A percentile compares a stretch with the other conserved stretches of the same genome.
phyloP scores from a whole-genome alignment of 352 stramenopile genomes.

The Halophytophthora polymorphica region DNA sequence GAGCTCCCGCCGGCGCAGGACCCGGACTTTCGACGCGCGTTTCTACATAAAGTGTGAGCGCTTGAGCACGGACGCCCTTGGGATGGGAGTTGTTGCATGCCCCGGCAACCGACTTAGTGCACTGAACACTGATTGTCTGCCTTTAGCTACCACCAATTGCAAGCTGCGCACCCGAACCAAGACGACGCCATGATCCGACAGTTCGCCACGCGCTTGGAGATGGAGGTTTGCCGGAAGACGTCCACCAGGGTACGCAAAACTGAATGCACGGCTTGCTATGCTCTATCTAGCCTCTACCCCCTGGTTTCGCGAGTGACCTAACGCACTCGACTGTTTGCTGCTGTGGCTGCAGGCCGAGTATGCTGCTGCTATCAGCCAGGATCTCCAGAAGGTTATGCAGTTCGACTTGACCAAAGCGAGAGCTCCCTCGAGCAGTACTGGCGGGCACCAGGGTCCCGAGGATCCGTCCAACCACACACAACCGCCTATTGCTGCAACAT shows the following conservation, averaged over 20 bases:
- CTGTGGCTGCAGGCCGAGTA: conserved; percentile 43
- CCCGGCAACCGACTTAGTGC: neutral
- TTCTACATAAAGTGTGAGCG: conserved; percentile 30
- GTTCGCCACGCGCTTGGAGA: conserved; percentile 66
- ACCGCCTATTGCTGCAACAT: conserved; percentile 3
- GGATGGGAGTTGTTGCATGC: neutral
- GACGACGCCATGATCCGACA: conserved; percentile 47
- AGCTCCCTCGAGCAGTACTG: conserved; percentile 4
- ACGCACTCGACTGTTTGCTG: conserved; percentile 6
- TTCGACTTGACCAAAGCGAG: conserved; percentile 30
- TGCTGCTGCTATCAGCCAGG: conserved; percentile 45
- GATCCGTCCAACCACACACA: conserved; percentile 8
- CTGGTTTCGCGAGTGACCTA: neutral
- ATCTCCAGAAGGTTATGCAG: conserved; percentile 66
- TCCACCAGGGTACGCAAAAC: conserved; percentile 28
- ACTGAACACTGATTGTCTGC: conserved; percentile 4
- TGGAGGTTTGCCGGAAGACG: conserved; percentile 54
- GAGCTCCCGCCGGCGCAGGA: conserved; percentile 18
- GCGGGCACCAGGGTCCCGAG: conserved; percentile 16
- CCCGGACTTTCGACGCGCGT: conserved; percentile 19
- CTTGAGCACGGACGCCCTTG: neutral
- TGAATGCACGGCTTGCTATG: neutral
- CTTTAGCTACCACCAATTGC: conserved; percentile 60
- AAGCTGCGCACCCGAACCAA: conserved; percentile 53
- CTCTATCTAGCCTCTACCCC: conserved; percentile 12